phyloP scores from a whole-genome alignment of 1,284 basidiomycete genomes.

The Puccinia sorghi region DNA sequence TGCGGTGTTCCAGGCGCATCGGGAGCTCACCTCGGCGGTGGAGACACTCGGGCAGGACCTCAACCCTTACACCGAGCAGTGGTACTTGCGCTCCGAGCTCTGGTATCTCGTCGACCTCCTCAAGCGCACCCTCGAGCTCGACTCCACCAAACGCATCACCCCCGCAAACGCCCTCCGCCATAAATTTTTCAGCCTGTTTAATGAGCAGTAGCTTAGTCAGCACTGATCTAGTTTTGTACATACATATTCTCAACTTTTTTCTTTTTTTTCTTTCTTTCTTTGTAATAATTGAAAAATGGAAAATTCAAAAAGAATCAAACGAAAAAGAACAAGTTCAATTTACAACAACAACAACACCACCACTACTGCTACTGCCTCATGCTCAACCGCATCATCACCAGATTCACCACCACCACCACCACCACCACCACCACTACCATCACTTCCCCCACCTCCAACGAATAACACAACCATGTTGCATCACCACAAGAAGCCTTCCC shows the following conservation, averaged over 20 bases:
- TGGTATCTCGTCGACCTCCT: slow-evolving; percentile 73
- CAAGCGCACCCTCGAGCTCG: slow-evolving; percentile 70
- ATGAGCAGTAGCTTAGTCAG: too few relatives aligned
- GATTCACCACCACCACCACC: background rate
- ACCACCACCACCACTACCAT: background rate
- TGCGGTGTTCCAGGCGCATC: slow-evolving; percentile 49
- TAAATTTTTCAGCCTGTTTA: slow-evolving; percentile 65
- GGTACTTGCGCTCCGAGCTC: slow-evolving; percentile 65
- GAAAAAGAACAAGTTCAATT: background rate
- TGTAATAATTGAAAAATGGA: background rate
- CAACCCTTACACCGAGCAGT: slow-evolving; percentile 49
- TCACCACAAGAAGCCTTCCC: background rate
- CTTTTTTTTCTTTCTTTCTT: background rate
- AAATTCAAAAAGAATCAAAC: background rate
- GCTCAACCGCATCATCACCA: background rate
- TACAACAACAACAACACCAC: background rate
- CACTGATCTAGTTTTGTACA: background rate
- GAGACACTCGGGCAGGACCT: slow-evolving; percentile 34
- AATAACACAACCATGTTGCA: background rate
- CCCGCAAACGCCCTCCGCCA: slow-evolving; percentile 75
- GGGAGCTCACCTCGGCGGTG: slow-evolving; percentile 42
- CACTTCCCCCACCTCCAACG: background rate
- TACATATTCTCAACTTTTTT: too few relatives aligned
- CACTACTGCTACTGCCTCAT: background rate
- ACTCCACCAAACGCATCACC: slow-evolving; percentile 73